phyloP scores from a whole-genome alignment of 371 early-diverging fungal genomes.

The Saksenaea vasiformis region DNA sequence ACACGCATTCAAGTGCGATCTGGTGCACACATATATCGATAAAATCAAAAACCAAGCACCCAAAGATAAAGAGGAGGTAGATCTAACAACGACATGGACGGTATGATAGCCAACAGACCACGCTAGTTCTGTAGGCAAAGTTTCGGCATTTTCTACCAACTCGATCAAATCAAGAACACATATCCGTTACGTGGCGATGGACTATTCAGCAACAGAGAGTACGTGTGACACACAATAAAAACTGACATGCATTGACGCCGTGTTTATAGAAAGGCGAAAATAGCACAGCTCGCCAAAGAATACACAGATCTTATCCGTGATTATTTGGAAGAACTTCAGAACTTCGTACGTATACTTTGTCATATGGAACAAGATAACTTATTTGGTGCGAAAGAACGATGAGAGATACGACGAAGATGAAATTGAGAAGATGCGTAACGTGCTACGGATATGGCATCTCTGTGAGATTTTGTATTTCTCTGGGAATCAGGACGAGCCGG shows the following conservation, averaged over 20 bases:
- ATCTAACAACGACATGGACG: neutral
- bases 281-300: neutral
- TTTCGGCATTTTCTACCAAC: neutral
- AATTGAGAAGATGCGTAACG: neutral
- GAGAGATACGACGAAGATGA: neutral
- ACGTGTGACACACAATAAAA: neutral
- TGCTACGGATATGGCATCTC: constrained; percentile 11
- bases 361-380: neutral
- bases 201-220: neutral
- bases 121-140: neutral
- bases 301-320: neutral
- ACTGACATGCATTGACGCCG: neutral
- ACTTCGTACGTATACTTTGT: neutral
- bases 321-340: neutral
- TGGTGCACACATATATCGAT: neutral
- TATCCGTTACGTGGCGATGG: neutral
- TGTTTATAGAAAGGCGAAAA: neutral
- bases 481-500: neutral
- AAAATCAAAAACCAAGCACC: neutral
- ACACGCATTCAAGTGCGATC: neutral
- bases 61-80: neutral
- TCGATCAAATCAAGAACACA: neutral
- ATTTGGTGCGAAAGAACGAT: neutral
- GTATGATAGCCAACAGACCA: neutral
- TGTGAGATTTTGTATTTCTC: constrained; percentile 16